Percentiles rank a stretch among this genome's conserved stretches.
phyloP scores from a whole-genome alignment of 2,329 filamentous ascomycete genomes.

The Knufia fluminis region DNA sequence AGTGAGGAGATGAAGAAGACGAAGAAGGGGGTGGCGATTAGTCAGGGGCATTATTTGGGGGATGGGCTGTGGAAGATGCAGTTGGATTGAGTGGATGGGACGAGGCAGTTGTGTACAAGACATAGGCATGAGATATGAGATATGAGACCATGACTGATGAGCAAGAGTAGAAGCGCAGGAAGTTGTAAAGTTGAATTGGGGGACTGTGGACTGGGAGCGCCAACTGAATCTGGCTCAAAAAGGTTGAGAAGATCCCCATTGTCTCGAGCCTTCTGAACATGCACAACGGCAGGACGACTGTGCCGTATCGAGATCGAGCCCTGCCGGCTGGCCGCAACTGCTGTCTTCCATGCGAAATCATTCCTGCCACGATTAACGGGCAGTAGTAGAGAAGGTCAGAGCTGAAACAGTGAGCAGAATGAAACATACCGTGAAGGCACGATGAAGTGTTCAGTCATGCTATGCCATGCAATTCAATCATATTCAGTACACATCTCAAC shows the following conservation, averaged over 20 bases:
- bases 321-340: too few species aligned
- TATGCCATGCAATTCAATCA: background rate
- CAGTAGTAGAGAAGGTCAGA: too few species aligned
- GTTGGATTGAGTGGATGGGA: slow-evolving; percentile 38
- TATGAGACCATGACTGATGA: background rate
- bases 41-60: slow-evolving; percentile 86
- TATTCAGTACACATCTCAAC: slow-evolving; percentile 3
- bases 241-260: too few species aligned
- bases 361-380: too few species aligned
- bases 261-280: too few species aligned
- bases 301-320: too few species aligned
- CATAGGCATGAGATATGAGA: background rate
- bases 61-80: slow-evolving; percentile 82
- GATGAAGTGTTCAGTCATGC: background rate
- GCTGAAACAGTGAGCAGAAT: too few species aligned
- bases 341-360: too few species aligned
- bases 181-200: background rate
- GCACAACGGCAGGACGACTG: too few species aligned
- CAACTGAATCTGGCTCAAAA: too few species aligned
- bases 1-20: slow-evolving; percentile 89
- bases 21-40: slow-evolving; percentile 88
- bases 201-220: too few species aligned
- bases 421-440: background rate
- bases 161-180: background rate
- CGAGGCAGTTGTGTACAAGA: background rate